A percentile compares a stretch with the other conserved stretches of the same genome.
Conservation (phyloP, 1,139 yeast species). For the Debaryomyces sp. region DNA sequence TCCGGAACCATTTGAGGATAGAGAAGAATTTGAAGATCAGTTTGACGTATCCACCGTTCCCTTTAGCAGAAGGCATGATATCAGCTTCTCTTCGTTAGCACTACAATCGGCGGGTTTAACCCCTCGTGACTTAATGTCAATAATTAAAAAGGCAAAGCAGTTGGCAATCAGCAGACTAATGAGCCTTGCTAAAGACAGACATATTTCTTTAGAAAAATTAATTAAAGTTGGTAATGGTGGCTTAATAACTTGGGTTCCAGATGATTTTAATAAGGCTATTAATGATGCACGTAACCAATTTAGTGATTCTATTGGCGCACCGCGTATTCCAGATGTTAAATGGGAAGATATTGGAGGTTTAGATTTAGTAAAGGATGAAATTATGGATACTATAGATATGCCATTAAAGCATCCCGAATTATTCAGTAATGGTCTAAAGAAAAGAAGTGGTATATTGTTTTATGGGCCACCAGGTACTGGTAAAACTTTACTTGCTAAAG, state of each 20-base stretch:
- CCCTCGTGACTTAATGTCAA: constrained; percentile 78
- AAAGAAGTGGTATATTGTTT: constrained; percentile 89
- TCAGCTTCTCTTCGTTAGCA: constrained; percentile 63
- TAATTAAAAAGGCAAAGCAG: constrained; percentile 66
- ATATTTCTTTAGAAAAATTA: constrained; percentile 25
- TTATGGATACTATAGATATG: constrained; percentile 92
- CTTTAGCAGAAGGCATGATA: constrained; percentile 49
- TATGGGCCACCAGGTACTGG: constrained; percentile 99
- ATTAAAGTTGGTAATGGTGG: constrained; percentile 55
- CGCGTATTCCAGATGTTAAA: constrained; percentile 91
- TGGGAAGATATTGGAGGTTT: constrained; percentile 97
- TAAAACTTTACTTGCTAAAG: constrained; percentile 90
- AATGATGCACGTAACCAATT: constrained; percentile 83
- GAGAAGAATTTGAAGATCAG: constrained; percentile 21
- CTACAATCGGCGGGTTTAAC: constrained; percentile 92
- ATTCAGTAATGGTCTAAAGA: constrained; percentile 84
- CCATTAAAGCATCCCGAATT: constrained; percentile 92
- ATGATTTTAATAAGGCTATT: constrained; percentile 73
- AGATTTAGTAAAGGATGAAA: constrained; percentile 86
- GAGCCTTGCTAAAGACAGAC: constrained; percentile 21
- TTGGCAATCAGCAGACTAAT: constrained; percentile 57
- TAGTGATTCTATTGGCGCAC: constrained; percentile 96
- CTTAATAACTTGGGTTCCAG: constrained; percentile 54
- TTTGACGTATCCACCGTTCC: constrained; percentile 24
- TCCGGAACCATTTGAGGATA: constrained; percentile 18